These are phyloP conservation scores for Boletellus deceptivus DNA, from an alignment of 1,284 basidiomycete species.

Conservation along the genomic window DNA sequence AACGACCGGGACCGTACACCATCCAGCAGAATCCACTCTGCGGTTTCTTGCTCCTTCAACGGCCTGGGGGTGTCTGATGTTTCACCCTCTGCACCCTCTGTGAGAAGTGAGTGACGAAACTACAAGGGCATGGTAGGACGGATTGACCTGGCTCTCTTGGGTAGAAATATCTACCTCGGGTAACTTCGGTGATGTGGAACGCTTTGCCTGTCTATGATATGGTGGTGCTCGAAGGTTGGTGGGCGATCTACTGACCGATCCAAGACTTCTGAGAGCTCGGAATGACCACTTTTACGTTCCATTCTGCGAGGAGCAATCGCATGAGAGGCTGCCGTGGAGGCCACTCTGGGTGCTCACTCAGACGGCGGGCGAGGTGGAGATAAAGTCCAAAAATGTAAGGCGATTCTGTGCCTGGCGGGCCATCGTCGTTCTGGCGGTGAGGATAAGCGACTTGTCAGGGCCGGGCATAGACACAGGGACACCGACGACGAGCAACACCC, in stretches of 20 bases:
- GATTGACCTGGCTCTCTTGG: constrained; percentile 56
- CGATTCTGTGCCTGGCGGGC: constrained; percentile 75
- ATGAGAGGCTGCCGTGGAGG: constrained; percentile 7
- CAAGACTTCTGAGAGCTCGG: constrained; percentile 89
- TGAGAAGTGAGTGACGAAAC: constrained; percentile 7
- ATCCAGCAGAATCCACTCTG: constrained; percentile 86
- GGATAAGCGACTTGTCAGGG: background rate
- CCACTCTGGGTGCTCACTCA: constrained; percentile 46
- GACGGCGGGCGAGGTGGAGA: constrained; percentile 56
- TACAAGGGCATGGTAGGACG: background rate
- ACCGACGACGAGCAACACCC: background rate
- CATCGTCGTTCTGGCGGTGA: constrained; percentile 75
- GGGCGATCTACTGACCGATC: constrained; percentile 58
- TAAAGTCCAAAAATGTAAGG: constrained; percentile 85
- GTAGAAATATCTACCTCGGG: constrained; percentile 79
- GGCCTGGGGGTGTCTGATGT: constrained; percentile 59
- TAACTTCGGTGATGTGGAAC: constrained; percentile 79
- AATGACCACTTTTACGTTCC: constrained; percentile 87
- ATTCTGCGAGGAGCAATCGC: constrained; percentile 45
- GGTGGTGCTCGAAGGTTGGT: background rate
- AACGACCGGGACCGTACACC: constrained; percentile 51
- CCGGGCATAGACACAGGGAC: background rate
- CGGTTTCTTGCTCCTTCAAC: constrained; percentile 71
- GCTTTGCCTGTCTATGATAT: constrained; percentile 60
- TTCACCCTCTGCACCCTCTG: constrained; percentile 71